Evolutionary conservation across 805 yeast genomes (phyloP).

Genomic region (Osmozyma mogii): DNA sequence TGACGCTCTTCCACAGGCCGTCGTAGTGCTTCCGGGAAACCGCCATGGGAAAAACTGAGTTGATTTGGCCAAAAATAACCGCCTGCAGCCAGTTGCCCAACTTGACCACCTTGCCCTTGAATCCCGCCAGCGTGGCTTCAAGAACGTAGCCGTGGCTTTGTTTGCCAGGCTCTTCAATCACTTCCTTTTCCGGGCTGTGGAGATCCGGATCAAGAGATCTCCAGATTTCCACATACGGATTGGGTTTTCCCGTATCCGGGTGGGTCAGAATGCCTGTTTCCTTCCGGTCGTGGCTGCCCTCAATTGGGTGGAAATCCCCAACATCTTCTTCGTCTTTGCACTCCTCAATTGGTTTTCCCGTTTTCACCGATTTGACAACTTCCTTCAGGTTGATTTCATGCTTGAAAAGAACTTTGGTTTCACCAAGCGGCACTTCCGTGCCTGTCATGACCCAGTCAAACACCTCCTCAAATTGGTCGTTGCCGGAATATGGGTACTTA

Average conservation of each 20-base stretch:
- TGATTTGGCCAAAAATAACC: conserved; percentile 22
- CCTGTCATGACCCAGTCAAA: not conserved
- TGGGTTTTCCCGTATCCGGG: conserved; percentile 32
- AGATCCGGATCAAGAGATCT: conserved; percentile 36
- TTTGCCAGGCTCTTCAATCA: conserved; percentile 12
- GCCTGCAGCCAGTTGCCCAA: conserved; percentile 51
- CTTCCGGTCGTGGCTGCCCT: conserved; percentile 31
- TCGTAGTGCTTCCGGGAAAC: conserved; percentile 19
- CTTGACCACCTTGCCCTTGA: conserved; percentile 37
- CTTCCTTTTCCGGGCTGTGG: conserved; percentile 20
- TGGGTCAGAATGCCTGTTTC: conserved; percentile 47
- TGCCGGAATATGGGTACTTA: conserved; percentile 10
- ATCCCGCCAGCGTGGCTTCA: conserved; percentile 10
- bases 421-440: not conserved
- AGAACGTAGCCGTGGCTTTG: not conserved
- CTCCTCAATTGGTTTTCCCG: conserved; percentile 24
- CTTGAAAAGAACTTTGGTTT: conserved; percentile 25
- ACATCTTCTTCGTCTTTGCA: conserved; percentile 30
- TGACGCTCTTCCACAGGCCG: conserved; percentile 17
- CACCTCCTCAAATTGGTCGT: not conserved
- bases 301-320: conserved; percentile 37
- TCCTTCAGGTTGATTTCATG: conserved; percentile 37
- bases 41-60: conserved; percentile 16
- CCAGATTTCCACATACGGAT: conserved; percentile 50
- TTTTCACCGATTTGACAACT: conserved; percentile 18